Percentiles rank a stretch among this genome's conserved stretches.
Evolutionary conservation across 1,284 basidiomycete species (phyloP).

Genomic region (Agaricales sp.): DNA sequence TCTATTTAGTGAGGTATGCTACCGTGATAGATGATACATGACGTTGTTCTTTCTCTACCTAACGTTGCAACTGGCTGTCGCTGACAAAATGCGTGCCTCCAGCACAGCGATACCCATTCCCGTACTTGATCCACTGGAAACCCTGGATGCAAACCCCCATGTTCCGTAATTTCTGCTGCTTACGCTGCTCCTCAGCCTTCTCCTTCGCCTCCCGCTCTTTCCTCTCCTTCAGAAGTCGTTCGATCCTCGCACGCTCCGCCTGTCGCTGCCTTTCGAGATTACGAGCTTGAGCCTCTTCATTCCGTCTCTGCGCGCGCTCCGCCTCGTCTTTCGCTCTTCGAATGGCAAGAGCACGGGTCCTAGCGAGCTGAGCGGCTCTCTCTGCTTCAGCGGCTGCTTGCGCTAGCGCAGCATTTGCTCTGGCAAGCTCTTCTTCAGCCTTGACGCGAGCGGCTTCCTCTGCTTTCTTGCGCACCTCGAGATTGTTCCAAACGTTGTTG

Average conservation of each 20-base stretch:
- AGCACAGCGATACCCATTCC: constrained; percentile 12
- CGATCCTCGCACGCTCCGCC: constrained; percentile 10
- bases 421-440: neutral
- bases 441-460: neutral
- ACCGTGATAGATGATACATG: too few relatives aligned
- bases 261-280: constrained; percentile 8
- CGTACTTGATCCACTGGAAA: constrained; percentile 13
- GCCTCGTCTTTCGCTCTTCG: constrained; percentile 9
- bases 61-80: neutral
- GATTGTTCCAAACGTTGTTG: constrained; percentile 5
- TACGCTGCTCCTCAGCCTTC: constrained; percentile 2
- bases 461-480: constrained; percentile 5
- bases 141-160: constrained; percentile 13
- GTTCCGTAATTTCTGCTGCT: constrained; percentile 11
- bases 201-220: constrained; percentile 9
- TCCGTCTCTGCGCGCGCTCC: constrained; percentile 11
- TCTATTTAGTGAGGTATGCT: too few relatives aligned
- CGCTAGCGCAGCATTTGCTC: neutral
- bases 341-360: neutral
- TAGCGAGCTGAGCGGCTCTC: neutral
- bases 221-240: constrained; percentile 5
- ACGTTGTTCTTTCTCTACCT: too few relatives aligned
- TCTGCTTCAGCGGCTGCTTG: constrained; percentile 2
- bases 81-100: constrained; percentile 11
- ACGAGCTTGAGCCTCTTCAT: constrained; percentile 12